Evolutionary conservation across 257 asterid species (phyloP), one percentile per base, ranked within the genome.

Genomic region (Avicennia marina): DNA sequence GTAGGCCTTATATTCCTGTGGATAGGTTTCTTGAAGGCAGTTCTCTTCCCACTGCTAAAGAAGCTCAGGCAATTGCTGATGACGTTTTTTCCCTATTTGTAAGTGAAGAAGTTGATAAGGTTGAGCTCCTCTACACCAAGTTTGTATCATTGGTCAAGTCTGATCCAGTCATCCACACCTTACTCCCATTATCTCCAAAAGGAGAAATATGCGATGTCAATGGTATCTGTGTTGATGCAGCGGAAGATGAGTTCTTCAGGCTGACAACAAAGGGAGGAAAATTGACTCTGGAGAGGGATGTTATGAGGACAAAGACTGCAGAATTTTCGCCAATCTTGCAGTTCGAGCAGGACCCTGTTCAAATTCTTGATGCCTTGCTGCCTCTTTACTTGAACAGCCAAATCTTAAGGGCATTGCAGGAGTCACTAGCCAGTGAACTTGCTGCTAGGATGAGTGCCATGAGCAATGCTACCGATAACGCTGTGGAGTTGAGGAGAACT

Each of bases 401-500:
- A 53, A 75, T 90, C 45, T 61, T 86, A 78, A 78, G 97, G 75
- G 64, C 97, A 0, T 44, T 90, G 83, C 96, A 86, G 67, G 95
- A 90, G 56, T 86, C 96, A 1, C 56, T 86, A 5, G 95, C 97
- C 2, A 86, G 97, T 71, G 97, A 86, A 66, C 87, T 89, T 13
- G 95, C 95, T 31, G 89, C 95, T 7, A 77, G 94, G 84, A 86
- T 86, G 97, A 84, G 82, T 53, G 95, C 97, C 11, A 89, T 86
- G 97, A 86, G 95, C 77, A 82, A 38, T 62, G 97, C 95, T 1
- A 32, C 86, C 0, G 97, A 86, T 38, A 89, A 89, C 56, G 97
- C 97, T 0, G 34, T 1, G 9, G 95, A 89, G 32, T 61, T 89
- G 79, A 86, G 75, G 90, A 86, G 70, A 64, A 56, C 9, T 4